Percentiles rank a stretch among this genome's conserved stretches.
phyloP scores from a whole-genome alignment of 495 filamentous ascomycete species.

The Hypoxylon perforatum region DNA sequence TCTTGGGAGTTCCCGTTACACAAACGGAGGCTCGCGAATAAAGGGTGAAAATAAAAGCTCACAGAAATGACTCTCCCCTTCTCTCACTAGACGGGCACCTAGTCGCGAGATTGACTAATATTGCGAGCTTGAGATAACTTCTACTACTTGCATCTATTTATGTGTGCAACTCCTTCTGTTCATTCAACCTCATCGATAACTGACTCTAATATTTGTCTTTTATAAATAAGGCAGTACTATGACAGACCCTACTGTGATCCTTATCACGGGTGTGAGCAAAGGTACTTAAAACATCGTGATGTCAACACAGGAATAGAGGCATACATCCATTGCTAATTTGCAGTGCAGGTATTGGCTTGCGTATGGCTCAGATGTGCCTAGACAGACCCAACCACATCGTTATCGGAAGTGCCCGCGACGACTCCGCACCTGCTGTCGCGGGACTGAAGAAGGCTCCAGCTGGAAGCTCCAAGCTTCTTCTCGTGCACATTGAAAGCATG shows the following conservation, averaged over 20 bases:
- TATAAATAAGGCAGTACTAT: constrained; percentile 6
- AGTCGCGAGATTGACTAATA: not conserved
- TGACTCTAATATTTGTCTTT: not conserved
- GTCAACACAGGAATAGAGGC: not conserved
- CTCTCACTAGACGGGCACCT: not conserved
- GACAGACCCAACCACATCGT: constrained; percentile 36
- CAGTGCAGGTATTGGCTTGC: constrained; percentile 26
- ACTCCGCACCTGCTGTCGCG: constrained; percentile 11
- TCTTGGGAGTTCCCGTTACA: not conserved
- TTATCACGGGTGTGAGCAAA: constrained; percentile 20
- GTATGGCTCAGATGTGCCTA: constrained; percentile 27
- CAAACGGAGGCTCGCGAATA: not conserved
- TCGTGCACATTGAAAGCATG: constrained; percentile 34
- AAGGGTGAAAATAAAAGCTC: not conserved
- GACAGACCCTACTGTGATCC: constrained; percentile 11
- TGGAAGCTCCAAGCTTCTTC: constrained; percentile 19
- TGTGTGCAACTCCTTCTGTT: not conserved
- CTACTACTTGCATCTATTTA: not conserved
- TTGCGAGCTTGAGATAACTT: not conserved
- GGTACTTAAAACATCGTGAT: not conserved
- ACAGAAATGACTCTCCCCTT: not conserved
- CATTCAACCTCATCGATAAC: not conserved
- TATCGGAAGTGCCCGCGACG: constrained; percentile 29
- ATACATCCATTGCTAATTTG: not conserved
- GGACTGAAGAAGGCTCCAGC: constrained; percentile 17